Percentiles rank a stretch among this genome's conserved stretches.
Conservation (phyloP, 306 rosid species). For the Canavalia gladiata region DNA sequence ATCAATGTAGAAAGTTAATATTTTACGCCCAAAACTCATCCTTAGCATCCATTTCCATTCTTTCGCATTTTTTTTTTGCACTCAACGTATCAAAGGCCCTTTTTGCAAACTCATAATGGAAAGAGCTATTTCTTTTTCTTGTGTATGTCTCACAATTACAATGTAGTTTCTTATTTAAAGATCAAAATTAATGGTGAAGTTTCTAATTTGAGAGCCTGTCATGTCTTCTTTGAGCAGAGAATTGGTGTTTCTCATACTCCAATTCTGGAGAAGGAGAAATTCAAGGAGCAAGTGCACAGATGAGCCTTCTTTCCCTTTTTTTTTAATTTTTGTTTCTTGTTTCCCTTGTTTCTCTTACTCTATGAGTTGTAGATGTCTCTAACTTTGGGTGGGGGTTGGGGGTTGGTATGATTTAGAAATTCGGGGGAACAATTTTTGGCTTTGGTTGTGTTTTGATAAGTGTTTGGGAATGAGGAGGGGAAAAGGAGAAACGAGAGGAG, state of each 20-base stretch:
- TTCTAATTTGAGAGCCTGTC: conserved; percentile 31
- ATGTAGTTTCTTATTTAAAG: neutral
- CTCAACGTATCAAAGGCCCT: no score
- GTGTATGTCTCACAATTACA: no score
- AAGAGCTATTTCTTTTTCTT: no score
- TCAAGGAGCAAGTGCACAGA: conserved; percentile 77
- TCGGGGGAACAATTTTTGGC: neutral
- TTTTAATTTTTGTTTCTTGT: neutral
- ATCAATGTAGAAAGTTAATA: no score
- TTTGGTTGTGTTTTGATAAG: neutral
- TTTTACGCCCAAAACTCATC: no score
- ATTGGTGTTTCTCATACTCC: conserved; percentile 90
- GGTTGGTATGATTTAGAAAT: conserved; percentile 13
- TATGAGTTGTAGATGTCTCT: neutral
- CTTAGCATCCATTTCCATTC: no score
- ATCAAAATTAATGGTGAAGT: conserved; percentile 26
- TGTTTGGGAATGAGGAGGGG: neutral
- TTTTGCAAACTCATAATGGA: no score
- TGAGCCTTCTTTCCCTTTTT: conserved; percentile 40
- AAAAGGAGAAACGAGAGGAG: neutral
- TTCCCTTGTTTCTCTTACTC: neutral
- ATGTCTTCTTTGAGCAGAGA: conserved; percentile 50
- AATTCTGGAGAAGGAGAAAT: conserved; percentile 86
- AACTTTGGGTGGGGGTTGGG: neutral
- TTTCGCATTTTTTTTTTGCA: no score